Conservation (phyloP, 768 basidiomycete genomes). For the Leucocoprinus leucothites region DNA sequence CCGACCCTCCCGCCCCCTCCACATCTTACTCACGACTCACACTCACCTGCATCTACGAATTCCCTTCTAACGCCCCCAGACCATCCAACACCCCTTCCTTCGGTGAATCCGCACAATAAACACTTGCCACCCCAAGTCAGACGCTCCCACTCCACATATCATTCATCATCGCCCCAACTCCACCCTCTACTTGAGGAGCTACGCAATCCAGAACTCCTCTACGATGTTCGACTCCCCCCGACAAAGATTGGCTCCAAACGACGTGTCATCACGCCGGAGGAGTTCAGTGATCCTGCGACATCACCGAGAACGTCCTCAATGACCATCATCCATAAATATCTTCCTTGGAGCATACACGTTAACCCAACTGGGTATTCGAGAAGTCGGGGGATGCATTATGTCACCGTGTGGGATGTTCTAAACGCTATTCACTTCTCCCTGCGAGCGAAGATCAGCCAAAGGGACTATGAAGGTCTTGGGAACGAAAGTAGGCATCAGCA, state of each 20-base stretch:
- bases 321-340: constrained; percentile 1
- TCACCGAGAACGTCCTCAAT: not conserved
- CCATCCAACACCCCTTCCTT: not conserved
- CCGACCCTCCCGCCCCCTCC: not conserved
- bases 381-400: constrained; percentile 1
- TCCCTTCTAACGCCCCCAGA: constrained; percentile 8
- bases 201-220: constrained; percentile 2
- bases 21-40: not conserved
- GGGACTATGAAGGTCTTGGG: constrained; percentile 4
- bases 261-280: not conserved
- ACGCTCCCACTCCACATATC: not conserved
- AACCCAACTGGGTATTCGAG: constrained; percentile 5
- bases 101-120: not conserved
- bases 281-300: constrained; percentile 5
- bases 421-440: constrained; percentile 3
- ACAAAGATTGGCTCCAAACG: not conserved
- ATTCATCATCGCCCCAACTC: not conserved
- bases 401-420: constrained; percentile 11
- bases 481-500: not conserved
- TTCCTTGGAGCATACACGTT: constrained; percentile 9
- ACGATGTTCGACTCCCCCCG: constrained; percentile 3
- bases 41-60: constrained; percentile 6
- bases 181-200: constrained; percentile 3
- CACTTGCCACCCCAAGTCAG: not conserved
- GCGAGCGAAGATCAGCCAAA: not conserved